Evolutionary conservation across 139 green algal species (phyloP).

Genomic region (Protoeuglena noctilucae): DNA sequence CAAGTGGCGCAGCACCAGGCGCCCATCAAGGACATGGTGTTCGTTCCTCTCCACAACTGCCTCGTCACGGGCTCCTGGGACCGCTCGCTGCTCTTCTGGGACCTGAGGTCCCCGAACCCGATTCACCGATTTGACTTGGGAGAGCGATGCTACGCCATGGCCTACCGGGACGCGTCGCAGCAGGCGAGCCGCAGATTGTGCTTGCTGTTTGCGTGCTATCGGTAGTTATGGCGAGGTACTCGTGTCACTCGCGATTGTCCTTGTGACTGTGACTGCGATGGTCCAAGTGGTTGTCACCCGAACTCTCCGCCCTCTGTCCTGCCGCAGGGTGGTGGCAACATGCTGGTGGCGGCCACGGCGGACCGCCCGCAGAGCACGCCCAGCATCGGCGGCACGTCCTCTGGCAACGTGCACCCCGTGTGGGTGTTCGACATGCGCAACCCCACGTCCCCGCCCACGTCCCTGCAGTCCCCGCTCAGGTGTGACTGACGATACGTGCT

Average conservation of each 20-base stretch:
- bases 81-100: constrained; percentile 1
- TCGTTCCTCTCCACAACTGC: not conserved
- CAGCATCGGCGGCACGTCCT: not conserved
- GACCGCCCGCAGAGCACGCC: too few species aligned
- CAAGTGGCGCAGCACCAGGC: constrained; percentile 1
- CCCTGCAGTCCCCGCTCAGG: too few species aligned
- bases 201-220: not conserved
- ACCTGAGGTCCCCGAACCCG: not conserved
- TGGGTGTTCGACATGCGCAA: constrained; percentile 7
- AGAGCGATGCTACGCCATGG: not conserved
- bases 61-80: constrained; percentile 4
- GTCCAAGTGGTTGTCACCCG: too few species aligned
- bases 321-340: too few species aligned
- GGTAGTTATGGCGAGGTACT: too few species aligned
- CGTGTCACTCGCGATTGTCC: too few species aligned
- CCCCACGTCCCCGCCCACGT: too few species aligned
- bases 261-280: too few species aligned
- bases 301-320: too few species aligned
- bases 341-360: not conserved
- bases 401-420: too few species aligned
- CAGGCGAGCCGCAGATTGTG: not conserved
- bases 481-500: too few species aligned
- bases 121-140: not conserved
- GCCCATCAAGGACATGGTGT: constrained; percentile 1
- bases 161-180: not conserved